Base-by-base conservation (phyloP, 495 filamentous ascomycete species). In the Echria macrotheca region DNA sequence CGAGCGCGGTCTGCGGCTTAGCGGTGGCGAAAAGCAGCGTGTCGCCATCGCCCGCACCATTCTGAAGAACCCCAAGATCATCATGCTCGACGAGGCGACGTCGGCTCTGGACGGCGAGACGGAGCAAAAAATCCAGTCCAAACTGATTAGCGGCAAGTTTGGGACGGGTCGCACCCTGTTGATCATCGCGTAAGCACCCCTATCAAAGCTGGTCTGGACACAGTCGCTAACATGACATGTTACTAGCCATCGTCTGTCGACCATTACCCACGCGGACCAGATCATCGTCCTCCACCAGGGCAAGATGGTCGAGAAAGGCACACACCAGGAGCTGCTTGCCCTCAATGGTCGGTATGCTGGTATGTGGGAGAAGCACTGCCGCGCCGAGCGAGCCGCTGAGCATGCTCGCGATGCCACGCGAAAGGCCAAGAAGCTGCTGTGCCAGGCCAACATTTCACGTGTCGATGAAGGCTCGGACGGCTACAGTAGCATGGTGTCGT, bases 331-430 rank as follows among this genome's bases (percentile, higher is more conserved):
- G 53, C 76, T 98, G 2, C 73, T 97, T 2, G 83, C 78, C 4
- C 64, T 78, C 53, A 85, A 85, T 24, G 90, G 89, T 21, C 76
- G 83, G 28, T 98, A 98, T 58, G 80, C 85, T 15, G 84, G 79
- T 49, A 96, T 98, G 93, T 98, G 93, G 93, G 80, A 82, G 60
- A 95, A 95, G 66, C 93, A 98, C 61, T 89, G 91, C 53, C 81
- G 84, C 9, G 93, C 91, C 9, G 89, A 96, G 66, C 77, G 79
- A 49, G 91, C 89, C 1, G 83, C 84, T 1, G 84, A 86, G 50
- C 80, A 90, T 63, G 89, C 82, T 38, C 73, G 73, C 61, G 56
- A 71, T 61, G 63, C 73, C 49, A 69, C 73, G 76, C 62, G 78
- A 74, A 67, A 74, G 44, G 79, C 78, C 9, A 72, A 79, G 50